These are phyloP conservation scores for Plasmopara muralis DNA, from an alignment of 352 stramenopile genomes.

Conservation along the genomic window DNA sequence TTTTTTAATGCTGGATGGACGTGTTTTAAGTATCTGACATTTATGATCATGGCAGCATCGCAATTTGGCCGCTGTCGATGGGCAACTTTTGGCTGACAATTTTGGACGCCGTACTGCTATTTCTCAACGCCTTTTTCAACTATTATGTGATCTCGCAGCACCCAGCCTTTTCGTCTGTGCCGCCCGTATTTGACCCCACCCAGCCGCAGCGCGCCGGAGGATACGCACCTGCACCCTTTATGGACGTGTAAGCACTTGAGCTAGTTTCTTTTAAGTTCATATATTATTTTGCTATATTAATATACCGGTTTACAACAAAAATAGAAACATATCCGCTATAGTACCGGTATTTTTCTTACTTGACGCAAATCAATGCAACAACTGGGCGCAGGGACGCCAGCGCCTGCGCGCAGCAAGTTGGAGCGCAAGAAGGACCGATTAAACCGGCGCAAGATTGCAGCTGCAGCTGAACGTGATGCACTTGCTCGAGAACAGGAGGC, in stretches of 20 bases:
- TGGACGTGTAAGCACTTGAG: slow-evolving; percentile 19
- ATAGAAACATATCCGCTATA: slow-evolving; percentile 1
- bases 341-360: too few relatives aligned
- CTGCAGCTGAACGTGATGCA: slow-evolving; percentile 16
- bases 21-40: neutral
- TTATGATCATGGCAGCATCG: slow-evolving; percentile 62
- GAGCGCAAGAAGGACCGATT: slow-evolving; percentile 37
- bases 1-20: neutral
- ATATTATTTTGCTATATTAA: slow-evolving; percentile 6
- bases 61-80: slow-evolving; percentile 87
- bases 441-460: slow-evolving; percentile 33
- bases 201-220: slow-evolving; percentile 12
- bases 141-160: slow-evolving; percentile 86
- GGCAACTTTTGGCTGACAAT: slow-evolving; percentile 87
- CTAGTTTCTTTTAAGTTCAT: neutral
- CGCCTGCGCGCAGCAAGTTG: slow-evolving; percentile 25
- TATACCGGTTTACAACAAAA: neutral
- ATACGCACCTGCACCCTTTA: slow-evolving; percentile 15
- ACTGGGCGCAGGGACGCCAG: neutral
- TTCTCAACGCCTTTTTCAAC: slow-evolving; percentile 88
- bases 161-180: slow-evolving; percentile 49
- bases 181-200: slow-evolving; percentile 20
- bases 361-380: neutral
- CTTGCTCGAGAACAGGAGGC: slow-evolving; percentile 24
- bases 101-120: slow-evolving; percentile 79